Base-by-base conservation (phyloP, 768 basidiomycete genomes). In the Tylopilus sp. region DNA sequence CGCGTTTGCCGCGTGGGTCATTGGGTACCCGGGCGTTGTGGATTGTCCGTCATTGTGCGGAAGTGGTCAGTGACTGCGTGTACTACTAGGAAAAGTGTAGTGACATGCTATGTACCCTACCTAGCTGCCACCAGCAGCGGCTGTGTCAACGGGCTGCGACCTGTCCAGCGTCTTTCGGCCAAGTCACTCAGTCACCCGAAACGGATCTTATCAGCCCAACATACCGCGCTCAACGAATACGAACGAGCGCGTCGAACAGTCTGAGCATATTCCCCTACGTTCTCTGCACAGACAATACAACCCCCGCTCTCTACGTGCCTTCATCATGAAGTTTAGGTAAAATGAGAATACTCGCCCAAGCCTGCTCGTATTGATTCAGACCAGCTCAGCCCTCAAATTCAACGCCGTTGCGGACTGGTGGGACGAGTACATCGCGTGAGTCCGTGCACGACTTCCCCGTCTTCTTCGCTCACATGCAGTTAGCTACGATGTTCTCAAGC, bases 351-450 rank as follows among this genome's bases (percentile, higher is more conserved):
- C 18, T 7, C 6, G 11, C 18, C 30, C 22, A 11, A 53, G 15
- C 18, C 41, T 11, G 7, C 21, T 21, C 7, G 4, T n/a, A 25
- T 23, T 40, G 43, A 55, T 45, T 4, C 40, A 36, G 20, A 28
- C 13, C 25, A 90, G 88, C 61, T 88, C 88, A 28, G 88, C 90
- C 9, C 79, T 94, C 62, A 90, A 91, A 68, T 94, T 94, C 71
- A 95, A 95, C 59, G 88, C 91, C 3, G 87, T 93, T 22, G 76
- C 91, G 0, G 91, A 95, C 45, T 94, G 91, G 91, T 89, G 87
- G 85, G 88, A 91, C 55, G 86, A 92, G 44, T 95, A 95, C 65
- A 90, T 95, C 40, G 81, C 86, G 84, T 92, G 60, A 55, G 88
- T 40, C 33, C 10, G n/a, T 3, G 9, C 15, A 12, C n/a, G 6